Evolutionary conservation across 208 protist genomes (phyloP).

Genomic region (Wallacemonas sp.): DNA sequence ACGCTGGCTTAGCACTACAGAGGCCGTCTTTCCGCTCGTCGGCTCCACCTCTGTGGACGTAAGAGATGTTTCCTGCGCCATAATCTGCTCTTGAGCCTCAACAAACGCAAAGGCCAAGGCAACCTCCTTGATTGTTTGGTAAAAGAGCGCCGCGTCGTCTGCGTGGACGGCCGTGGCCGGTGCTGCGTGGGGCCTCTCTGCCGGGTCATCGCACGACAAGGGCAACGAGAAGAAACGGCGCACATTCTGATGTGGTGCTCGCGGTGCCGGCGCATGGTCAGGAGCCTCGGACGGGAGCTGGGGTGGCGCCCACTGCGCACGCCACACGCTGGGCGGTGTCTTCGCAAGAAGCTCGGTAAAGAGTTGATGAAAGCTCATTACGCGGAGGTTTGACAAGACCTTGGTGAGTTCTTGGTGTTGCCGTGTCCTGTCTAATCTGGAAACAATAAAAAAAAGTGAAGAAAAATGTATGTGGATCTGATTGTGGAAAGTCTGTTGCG

Average conservation of each 20-base stretch:
- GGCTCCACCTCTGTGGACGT: background rate
- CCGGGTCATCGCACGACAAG: background rate
- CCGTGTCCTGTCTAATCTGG: background rate
- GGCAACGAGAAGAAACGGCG: background rate
- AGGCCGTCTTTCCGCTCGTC: background rate
- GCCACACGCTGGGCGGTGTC: background rate
- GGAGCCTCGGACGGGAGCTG: background rate
- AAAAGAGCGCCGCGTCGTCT: conserved; percentile 8
- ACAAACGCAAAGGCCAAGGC: conserved; percentile 17
- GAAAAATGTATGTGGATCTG: too few species aligned
- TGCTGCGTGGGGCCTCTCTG: background rate
- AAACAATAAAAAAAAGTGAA: too few species aligned
- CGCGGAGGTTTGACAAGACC: too few species aligned
- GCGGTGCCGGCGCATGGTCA: too few species aligned
- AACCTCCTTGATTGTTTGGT: conserved; percentile 33
- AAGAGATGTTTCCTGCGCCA: background rate
- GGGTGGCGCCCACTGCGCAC: background rate
- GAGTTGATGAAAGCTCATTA: background rate
- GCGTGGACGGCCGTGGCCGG: background rate
- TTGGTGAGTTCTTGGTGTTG: too few species aligned
- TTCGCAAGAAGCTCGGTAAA: background rate
- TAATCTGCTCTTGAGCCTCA: conserved; percentile 13
- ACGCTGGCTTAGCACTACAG: background rate
- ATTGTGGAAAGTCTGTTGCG: too few species aligned
- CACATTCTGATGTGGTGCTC: background rate